A percentile compares a stretch with the other conserved stretches of the same genome.
These are phyloP conservation scores for Leptodontidium sp. DNA, from an alignment of 2,329 filamentous ascomycete genomes.

Conservation along the genomic window DNA sequence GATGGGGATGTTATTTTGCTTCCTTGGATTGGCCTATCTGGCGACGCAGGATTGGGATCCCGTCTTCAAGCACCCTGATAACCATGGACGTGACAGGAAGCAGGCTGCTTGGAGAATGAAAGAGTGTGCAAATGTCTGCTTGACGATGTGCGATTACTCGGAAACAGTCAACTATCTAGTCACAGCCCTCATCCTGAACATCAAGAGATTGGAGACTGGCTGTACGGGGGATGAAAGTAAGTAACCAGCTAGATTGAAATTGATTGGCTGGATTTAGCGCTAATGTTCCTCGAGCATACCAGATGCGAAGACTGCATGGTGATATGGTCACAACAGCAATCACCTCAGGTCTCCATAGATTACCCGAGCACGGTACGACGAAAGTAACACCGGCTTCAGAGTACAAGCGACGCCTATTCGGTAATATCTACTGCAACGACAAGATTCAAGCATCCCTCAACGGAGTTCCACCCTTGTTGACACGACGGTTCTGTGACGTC, in stretches of 20 bases:
- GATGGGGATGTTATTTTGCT: constrained; percentile 43
- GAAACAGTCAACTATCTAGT: constrained; percentile 35
- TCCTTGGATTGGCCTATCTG: constrained; percentile 41
- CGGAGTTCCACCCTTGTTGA: constrained; percentile 41
- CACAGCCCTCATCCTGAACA: constrained; percentile 29
- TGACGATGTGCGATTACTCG: constrained; percentile 38
- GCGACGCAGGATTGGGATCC: constrained; percentile 42
- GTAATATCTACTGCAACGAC: constrained; percentile 39
- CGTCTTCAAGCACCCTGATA: constrained; percentile 37
- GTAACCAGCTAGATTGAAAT: neutral
- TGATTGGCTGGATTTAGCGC: neutral
- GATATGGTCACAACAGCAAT: constrained; percentile 40
- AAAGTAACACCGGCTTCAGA: constrained; percentile 42
- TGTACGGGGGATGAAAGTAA: constrained; percentile 44
- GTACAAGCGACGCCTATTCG: constrained; percentile 42
- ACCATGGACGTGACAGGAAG: constrained; percentile 40
- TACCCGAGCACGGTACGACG: constrained; percentile 36
- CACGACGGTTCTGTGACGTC: constrained; percentile 39
- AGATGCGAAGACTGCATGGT: constrained; percentile 38
- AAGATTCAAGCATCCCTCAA: constrained; percentile 41
- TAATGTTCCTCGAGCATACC: constrained; percentile 31
- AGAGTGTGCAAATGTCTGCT: constrained; percentile 43
- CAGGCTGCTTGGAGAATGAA: constrained; percentile 45
- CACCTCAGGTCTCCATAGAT: constrained; percentile 42
- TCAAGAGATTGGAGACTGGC: constrained; percentile 36